These are phyloP conservation scores for Synchytrium microbalum DNA, from an alignment of 371 early-diverging fungal species.

Conservation along the genomic window DNA sequence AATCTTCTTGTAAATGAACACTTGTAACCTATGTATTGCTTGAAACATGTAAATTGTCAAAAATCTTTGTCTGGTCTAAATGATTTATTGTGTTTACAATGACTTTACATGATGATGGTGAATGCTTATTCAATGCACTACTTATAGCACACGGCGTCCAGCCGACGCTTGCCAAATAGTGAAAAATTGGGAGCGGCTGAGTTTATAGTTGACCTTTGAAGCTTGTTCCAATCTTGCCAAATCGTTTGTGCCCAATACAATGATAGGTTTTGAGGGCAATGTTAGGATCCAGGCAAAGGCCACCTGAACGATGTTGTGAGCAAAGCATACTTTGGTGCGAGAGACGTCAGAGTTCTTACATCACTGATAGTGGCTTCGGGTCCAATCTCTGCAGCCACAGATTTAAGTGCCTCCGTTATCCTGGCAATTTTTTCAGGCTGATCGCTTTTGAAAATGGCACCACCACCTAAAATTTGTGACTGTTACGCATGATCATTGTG, in stretches of 20 bases:
- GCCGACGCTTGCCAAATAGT: conserved; percentile 26
- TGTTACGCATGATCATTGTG: too few species aligned
- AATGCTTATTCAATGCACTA: too few species aligned
- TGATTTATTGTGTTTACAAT: too few species aligned
- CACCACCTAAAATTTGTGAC: too few species aligned
- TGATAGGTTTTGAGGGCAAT: conserved; percentile 20
- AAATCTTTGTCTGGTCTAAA: too few species aligned
- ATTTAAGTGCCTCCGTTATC: conserved; percentile 16
- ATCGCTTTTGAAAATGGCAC: conserved; percentile 18
- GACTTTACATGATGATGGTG: too few species aligned
- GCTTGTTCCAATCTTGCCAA: conserved; percentile 20
- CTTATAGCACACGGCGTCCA: conserved; percentile 25
- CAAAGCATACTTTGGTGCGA: too few species aligned
- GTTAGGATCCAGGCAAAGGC: conserved; percentile 34
- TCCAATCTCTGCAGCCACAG: conserved; percentile 21
- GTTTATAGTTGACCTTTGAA: conserved; percentile 8
- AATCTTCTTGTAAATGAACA: too few species aligned
- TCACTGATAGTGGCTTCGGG: conserved; percentile 27
- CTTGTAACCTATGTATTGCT: too few species aligned
- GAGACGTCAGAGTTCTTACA: too few species aligned
- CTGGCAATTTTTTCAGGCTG: conserved; percentile 12
- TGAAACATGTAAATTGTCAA: too few species aligned
- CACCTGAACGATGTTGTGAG: too few species aligned
- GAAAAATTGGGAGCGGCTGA: conserved; percentile 31
- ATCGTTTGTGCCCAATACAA: conserved; percentile 29